Base-by-base conservation (phyloP, 768 basidiomycete genomes). In the Naganishia friedmannii region DNA sequence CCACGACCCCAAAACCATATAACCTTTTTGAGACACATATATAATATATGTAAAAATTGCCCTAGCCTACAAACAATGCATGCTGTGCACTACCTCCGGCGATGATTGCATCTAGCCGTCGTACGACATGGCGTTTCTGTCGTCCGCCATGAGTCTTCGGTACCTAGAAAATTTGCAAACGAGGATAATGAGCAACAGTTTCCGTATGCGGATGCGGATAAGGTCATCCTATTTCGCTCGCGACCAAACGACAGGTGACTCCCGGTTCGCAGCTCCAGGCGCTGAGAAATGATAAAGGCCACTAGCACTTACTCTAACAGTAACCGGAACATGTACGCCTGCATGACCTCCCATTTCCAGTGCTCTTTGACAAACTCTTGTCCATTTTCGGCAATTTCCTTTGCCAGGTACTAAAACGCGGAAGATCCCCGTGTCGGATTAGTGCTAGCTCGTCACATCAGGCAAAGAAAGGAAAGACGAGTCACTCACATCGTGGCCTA, bases 401-500 rank as follows among this genome's bases (percentile, higher is more conserved):
- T 70, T 0, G 78, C 79, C 10, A 80, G 72, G 42, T 77, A 73
- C 79, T 80, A 37, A 37, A 37, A 37, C 34, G 34, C 34, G 53
- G 37, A n/a, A 39, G 60, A 19, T 72, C 17, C n/a, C 29, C 1
- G n/a, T 23, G 21, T 28, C 63, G 32, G 28, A 19, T 48, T 53
- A 28, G 34, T 17, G 34, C 17, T 10, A 46, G 37, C 28, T 48
- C 34, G 29, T 28, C 63, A 15, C 17, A 48, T 3, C 26, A 29
- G 45, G 39, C 28, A 17, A n/a, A 53, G 23, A 42, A 10, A 42
- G 37, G 3, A 8, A 12, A 5, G 34, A 12, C 34, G 34, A 37
- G 37, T n/a, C n/a, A 74, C 79, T 74, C 70, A 80, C 84, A 65
- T 90, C 88, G 72, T 90, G 88, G 0, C 83, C 86, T 23, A 67